A percentile compares a stretch with the other conserved stretches of the same genome.
phyloP scores from a whole-genome alignment of 805 yeast species.

The Yarrowia sp. region DNA sequence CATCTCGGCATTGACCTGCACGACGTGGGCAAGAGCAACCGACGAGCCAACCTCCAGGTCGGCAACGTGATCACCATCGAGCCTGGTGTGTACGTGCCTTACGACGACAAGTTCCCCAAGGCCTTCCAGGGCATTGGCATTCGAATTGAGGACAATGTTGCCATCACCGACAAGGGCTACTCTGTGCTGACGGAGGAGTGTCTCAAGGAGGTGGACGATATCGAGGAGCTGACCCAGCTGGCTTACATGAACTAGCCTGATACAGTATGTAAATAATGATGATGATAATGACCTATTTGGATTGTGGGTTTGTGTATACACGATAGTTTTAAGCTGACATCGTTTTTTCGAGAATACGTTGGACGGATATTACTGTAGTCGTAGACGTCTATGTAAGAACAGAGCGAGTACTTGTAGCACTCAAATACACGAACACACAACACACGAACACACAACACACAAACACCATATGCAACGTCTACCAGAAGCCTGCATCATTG shows the following conservation, averaged over 20 bases:
- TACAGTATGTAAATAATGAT: background rate
- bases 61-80: constrained; percentile 93
- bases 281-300: background rate
- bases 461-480: too few species aligned
- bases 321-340: too few species aligned
- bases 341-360: too few species aligned
- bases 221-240: constrained; percentile 46
- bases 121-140: constrained; percentile 86
- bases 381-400: too few species aligned
- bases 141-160: constrained; percentile 93
- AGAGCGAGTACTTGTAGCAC: too few species aligned
- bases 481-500: too few species aligned
- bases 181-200: constrained; percentile 76
- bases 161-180: constrained; percentile 60
- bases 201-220: constrained; percentile 78
- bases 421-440: too few species aligned
- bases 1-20: constrained; percentile 84
- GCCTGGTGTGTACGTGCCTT: constrained; percentile 92
- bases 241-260: background rate
- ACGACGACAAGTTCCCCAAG: constrained; percentile 65
- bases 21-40: constrained; percentile 43
- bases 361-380: too few species aligned
- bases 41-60: constrained; percentile 50
- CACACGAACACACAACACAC: too few species aligned
- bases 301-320: too few species aligned